phyloP scores from a whole-genome alignment of 805 yeast genomes.

The Suhomyces sp. region DNA sequence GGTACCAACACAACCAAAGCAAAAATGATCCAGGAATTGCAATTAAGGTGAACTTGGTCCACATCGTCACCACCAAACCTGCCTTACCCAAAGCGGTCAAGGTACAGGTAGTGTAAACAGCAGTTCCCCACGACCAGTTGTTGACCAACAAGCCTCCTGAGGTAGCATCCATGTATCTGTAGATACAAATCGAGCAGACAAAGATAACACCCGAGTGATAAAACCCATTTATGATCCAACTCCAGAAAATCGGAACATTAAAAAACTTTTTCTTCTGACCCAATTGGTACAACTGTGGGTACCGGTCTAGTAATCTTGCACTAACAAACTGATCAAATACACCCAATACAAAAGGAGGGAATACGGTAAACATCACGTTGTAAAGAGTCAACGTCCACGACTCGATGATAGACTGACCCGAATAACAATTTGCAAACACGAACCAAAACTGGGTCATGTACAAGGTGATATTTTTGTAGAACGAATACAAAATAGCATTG shows the following conservation, averaged over 20 bases:
- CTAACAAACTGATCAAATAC: conserved; percentile 95
- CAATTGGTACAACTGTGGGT: conserved; percentile 87
- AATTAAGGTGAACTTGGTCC: conserved; percentile 89
- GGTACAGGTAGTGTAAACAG: conserved; percentile 81
- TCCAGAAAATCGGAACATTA: conserved; percentile 91
- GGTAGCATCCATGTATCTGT: conserved; percentile 62
- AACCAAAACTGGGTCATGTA: conserved; percentile 99
- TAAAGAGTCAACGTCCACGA: conserved; percentile 97
- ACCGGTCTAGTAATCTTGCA: conserved; percentile 82
- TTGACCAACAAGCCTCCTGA: conserved; percentile 70
- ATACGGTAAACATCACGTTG: conserved; percentile 88
- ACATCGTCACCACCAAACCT: conserved; percentile 82
- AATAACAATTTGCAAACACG: conserved; percentile 85
- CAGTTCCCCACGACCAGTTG: conserved; percentile 95
- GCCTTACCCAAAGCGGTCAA: conserved; percentile 93
- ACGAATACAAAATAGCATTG: conserved; percentile 88
- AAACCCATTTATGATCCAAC: conserved; percentile 95
- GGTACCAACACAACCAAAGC: conserved; percentile 83
- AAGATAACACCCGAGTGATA: conserved; percentile 87
- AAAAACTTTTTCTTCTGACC: conserved; percentile 89
- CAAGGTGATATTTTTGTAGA: conserved; percentile 91
- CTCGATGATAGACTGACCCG: conserved; percentile 94
- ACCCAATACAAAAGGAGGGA: conserved; percentile 95
- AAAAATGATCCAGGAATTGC: conserved; percentile 94
- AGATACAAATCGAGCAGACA: conserved; percentile 66